These are phyloP conservation scores for Zelopaecilomyces penicillatus DNA, from an alignment of 2,329 filamentous ascomycete genomes.

Conservation along the genomic window DNA sequence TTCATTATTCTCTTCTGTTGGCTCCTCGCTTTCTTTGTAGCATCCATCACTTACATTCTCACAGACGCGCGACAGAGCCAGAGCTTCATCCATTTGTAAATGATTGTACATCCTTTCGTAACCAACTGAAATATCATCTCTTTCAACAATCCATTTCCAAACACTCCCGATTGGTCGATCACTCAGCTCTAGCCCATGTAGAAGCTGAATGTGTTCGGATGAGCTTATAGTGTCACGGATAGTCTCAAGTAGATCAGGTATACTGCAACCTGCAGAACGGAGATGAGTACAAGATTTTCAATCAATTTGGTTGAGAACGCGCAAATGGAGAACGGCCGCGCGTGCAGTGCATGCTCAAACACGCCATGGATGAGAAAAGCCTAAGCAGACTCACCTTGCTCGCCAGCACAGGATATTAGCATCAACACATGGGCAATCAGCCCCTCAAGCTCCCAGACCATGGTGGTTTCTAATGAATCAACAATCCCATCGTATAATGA, in stretches of 20 bases:
- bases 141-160: slow-evolving; percentile 27
- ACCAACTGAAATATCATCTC: slow-evolving; percentile 29
- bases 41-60: too few species aligned
- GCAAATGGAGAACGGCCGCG: too few species aligned
- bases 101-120: slow-evolving; percentile 22
- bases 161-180: slow-evolving; percentile 23
- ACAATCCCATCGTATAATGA: slow-evolving; percentile 19
- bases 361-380: slow-evolving; percentile 1
- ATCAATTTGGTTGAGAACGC: not conserved
- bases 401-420: slow-evolving; percentile 29
- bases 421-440: slow-evolving; percentile 28
- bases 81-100: slow-evolving; percentile 30
- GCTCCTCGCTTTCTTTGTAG: not conserved
- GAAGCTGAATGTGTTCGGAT: slow-evolving; percentile 8
- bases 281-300: not conserved
- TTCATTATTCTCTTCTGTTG: not conserved
- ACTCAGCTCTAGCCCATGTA: slow-evolving; percentile 8
- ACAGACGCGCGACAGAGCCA: slow-evolving; percentile 12
- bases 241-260: slow-evolving; percentile 23
- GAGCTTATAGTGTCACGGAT: slow-evolving; percentile 19
- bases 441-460: slow-evolving; percentile 31
- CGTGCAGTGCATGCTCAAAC: too few species aligned
- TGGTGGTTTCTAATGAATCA: slow-evolving; percentile 12
- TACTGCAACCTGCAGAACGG: slow-evolving; percentile 18
- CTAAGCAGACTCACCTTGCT: slow-evolving; percentile 24